These are phyloP conservation scores for Colletotrichum higginsianum DNA, from an alignment of 2,329 filamentous ascomycete species.

Conservation along the genomic window DNA sequence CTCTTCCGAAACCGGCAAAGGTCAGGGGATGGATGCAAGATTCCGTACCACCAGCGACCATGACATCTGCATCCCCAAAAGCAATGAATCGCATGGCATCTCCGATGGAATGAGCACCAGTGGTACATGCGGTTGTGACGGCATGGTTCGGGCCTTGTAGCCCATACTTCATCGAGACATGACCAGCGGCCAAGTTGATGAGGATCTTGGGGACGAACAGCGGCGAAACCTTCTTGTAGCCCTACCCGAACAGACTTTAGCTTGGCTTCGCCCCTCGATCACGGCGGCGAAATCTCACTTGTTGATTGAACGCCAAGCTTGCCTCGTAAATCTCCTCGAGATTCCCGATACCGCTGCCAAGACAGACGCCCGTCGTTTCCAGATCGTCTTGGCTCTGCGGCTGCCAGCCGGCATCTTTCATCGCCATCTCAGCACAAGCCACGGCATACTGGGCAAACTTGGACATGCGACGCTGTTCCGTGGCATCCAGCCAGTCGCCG, in stretches of 20 bases:
- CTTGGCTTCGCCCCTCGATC: conserved; percentile 31
- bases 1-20: conserved; percentile 90
- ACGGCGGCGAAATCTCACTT: conserved; percentile 65
- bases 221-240: conserved; percentile 93
- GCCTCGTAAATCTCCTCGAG: conserved; percentile 92
- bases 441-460: conserved; percentile 92
- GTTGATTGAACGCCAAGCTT: conserved; percentile 80
- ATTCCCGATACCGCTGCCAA: conserved; percentile 96
- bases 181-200: conserved; percentile 95
- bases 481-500: conserved; percentile 66
- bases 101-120: conserved; percentile 93
- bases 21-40: conserved; percentile 96
- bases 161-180: conserved; percentile 93
- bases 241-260: conserved; percentile 64
- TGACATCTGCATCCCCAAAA: conserved; percentile 92
- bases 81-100: conserved; percentile 94
- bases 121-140: conserved; percentile 95
- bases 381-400: conserved; percentile 72
- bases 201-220: conserved; percentile 93
- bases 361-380: conserved; percentile 88
- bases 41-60: conserved; percentile 96
- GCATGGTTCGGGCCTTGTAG: conserved; percentile 94
- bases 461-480: conserved; percentile 85
- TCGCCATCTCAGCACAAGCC: conserved; percentile 87
- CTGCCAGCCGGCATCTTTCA: conserved; percentile 85